Conservation (phyloP, 345 rosid species). For the Melastoma malabathricum region DNA sequence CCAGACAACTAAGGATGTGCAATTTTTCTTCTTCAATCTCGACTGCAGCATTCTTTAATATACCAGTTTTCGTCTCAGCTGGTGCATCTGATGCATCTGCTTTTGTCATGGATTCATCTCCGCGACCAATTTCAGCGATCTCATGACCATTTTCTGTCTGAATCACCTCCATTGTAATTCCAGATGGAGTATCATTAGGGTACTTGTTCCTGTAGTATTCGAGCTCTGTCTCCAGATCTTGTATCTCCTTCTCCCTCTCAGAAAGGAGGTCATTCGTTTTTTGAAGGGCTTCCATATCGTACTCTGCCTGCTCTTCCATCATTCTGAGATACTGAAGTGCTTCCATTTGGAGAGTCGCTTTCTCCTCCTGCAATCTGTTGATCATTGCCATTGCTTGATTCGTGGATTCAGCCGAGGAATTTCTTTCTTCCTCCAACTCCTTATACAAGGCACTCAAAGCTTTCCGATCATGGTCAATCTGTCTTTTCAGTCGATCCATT, state of each 20-base stretch:
- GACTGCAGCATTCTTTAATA: constrained; percentile 10
- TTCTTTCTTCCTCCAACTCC: constrained; percentile 96
- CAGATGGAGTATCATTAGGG: constrained; percentile 16
- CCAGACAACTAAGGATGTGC: constrained; percentile 24
- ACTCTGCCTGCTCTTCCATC: constrained; percentile 74
- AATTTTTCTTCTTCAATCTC: constrained; percentile 42
- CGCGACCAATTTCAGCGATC: constrained; percentile 1
- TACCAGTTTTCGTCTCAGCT: constrained; percentile 3
- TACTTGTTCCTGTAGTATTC: constrained; percentile 45
- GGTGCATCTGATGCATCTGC: not conserved
- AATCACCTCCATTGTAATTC: constrained; percentile 11
- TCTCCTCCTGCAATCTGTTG: constrained; percentile 90
- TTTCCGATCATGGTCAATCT: constrained; percentile 69
- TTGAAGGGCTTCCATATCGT: constrained; percentile 87
- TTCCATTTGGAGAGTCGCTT: constrained; percentile 84
- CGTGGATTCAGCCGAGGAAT: constrained; percentile 66
- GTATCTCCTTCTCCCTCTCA: constrained; percentile 71
- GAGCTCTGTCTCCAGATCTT: constrained; percentile 77
- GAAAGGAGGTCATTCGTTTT: constrained; percentile 61
- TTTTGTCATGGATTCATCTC: constrained; percentile 2
- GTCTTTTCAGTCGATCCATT: constrained; percentile 66
- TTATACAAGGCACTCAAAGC: constrained; percentile 39
- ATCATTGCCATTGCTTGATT: constrained; percentile 99
- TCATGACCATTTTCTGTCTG: constrained; percentile 10
- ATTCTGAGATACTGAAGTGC: constrained; percentile 79